Percentiles rank a stretch among this genome's conserved stretches.
These are phyloP conservation scores for Aureobasidium sp. DNA, from an alignment of 2,329 filamentous ascomycete species.

Conservation along the genomic window DNA sequence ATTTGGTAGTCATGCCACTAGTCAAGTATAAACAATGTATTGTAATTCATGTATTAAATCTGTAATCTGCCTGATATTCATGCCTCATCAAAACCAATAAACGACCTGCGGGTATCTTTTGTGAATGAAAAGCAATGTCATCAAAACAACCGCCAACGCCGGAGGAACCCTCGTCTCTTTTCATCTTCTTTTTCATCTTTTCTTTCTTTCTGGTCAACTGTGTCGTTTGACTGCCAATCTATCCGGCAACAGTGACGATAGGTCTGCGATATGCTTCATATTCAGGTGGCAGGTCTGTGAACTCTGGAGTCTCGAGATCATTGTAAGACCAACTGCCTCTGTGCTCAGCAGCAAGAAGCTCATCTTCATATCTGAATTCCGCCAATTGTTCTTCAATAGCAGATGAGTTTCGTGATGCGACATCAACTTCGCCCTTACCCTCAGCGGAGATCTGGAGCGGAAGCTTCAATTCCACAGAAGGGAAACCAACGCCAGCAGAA, in stretches of 20 bases:
- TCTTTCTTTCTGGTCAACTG: too few relatives aligned
- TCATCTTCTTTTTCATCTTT: neutral
- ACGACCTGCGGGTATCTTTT: neutral
- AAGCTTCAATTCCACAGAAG: slow-evolving; percentile 32
- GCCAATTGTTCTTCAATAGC: slow-evolving; percentile 18
- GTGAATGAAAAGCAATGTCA: neutral
- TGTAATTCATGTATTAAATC: neutral
- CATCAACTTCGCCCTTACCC: slow-evolving; percentile 13
- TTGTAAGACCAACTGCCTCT: neutral
- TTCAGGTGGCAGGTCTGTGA: neutral
- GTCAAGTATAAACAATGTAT: too few relatives aligned
- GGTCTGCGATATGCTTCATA: neutral
- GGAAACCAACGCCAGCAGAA: slow-evolving; percentile 25
- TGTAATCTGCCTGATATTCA: neutral
- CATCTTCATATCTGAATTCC: slow-evolving; percentile 20
- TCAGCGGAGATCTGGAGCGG: slow-evolving; percentile 36
- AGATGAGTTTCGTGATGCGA: slow-evolving; percentile 14
- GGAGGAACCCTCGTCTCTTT: neutral
- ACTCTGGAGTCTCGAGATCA: neutral
- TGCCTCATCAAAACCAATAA: neutral
- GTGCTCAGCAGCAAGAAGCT: slow-evolving; percentile 23
- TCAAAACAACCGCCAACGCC: neutral
- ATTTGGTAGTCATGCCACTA: too few relatives aligned
- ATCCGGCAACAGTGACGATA: neutral
- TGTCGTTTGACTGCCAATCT: neutral